phyloP scores from a whole-genome alignment of 768 basidiomycete genomes.

The Leccinum boreale region DNA sequence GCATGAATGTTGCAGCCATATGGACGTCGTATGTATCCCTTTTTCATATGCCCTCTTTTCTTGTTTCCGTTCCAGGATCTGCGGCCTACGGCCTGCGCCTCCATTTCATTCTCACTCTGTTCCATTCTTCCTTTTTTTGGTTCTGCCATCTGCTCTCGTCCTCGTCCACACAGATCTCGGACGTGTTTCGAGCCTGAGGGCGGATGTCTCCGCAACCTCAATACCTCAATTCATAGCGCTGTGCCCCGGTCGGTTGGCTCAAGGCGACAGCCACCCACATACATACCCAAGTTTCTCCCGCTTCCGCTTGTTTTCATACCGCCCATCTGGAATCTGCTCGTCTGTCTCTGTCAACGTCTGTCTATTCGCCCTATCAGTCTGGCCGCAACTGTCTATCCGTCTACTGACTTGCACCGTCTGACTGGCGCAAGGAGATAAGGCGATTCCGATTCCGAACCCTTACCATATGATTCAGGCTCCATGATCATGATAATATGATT shows the following conservation, averaged over 20 bases:
- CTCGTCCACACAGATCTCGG: not conserved
- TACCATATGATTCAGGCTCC: not conserved
- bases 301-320: not conserved
- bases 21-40: not conserved
- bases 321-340: not conserved
- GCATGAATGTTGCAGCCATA: not conserved
- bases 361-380: not conserved
- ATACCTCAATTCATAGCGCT: not conserved
- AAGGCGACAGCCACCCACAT: not conserved
- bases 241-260: not conserved
- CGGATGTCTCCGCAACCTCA: not conserved
- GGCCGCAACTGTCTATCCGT: not conserved
- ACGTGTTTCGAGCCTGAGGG: not conserved
- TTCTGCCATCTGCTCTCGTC: not conserved
- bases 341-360: not conserved
- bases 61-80: not conserved
- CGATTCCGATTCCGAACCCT: constrained; percentile 13
- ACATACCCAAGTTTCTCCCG: not conserved
- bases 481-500: not conserved
- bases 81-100: not conserved
- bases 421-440: constrained; percentile 19
- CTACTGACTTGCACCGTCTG: not conserved
- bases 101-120: not conserved
- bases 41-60: not conserved
- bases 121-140: not conserved